Evolutionary conservation across 2,329 filamentous ascomycete species (phyloP).

Genomic region (Stagonosporopsis vannaccii): DNA sequence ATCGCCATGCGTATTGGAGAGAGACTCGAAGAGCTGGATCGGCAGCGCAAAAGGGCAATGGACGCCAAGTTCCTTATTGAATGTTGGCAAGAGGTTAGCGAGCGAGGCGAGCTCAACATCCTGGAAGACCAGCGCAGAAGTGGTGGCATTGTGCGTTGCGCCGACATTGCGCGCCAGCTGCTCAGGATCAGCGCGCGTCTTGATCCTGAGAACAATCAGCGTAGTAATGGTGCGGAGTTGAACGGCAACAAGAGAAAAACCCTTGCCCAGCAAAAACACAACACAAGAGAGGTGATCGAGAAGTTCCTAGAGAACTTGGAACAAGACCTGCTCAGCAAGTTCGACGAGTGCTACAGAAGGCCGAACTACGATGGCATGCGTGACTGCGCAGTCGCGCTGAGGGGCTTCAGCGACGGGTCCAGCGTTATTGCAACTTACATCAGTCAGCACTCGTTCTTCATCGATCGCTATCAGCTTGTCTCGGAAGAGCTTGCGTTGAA

Average conservation of each 20-base stretch:
- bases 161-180: conserved; percentile 90
- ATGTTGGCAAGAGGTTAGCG: conserved; percentile 95
- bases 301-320: conserved; percentile 96
- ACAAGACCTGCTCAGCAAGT: conserved; percentile 93
- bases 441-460: conserved; percentile 99
- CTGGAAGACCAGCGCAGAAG: conserved; percentile 87
- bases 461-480: conserved; percentile 90
- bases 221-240: conserved; percentile 49
- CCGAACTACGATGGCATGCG: conserved; percentile 99
- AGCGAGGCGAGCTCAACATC: conserved; percentile 84
- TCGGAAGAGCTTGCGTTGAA: conserved; percentile 83
- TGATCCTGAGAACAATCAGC: conserved; percentile 71
- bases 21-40: conserved; percentile 90
- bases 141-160: conserved; percentile 91
- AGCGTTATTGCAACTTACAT: conserved; percentile 97
- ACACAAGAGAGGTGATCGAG: conserved; percentile 89
- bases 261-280: conserved; percentile 53
- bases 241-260: conserved; percentile 56
- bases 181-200: conserved; percentile 93
- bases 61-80: conserved; percentile 95
- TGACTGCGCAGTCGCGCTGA: conserved; percentile 90
- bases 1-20: conserved; percentile 95
- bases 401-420: conserved; percentile 94
- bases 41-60: conserved; percentile 85
- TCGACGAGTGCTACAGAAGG: conserved; percentile 94